Evolutionary conservation across 495 filamentous ascomycete species (phyloP), one percentile per base, ranked within the genome.

Genomic region (Penicillium antarcticum): DNA sequence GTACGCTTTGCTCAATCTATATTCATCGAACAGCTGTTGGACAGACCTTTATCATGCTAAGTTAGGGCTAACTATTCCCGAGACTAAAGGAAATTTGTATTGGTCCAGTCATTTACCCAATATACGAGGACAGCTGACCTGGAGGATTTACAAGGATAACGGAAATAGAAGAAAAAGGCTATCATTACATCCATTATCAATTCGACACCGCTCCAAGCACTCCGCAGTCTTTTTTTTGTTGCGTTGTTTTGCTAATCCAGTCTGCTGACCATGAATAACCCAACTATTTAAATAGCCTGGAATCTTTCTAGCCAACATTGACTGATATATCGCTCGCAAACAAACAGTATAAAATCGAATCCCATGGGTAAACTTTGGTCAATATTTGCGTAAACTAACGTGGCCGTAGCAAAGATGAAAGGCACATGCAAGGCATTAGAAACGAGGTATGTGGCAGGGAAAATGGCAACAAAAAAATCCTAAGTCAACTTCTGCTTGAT

Each of bases 401-500:
- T 48, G 44, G 42, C 18, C 47, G 13, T 33, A 52, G 48, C 45
- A 55, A 42, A 57, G 38, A 37, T 45, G 32, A 35, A 52, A 55
- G 33, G 51, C 37, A 62, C 47, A 65, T 60, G 62, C 59, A 52
- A 55, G 47, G 45, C 42, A 54, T 49, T 51, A 51, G 45, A 42
- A 42, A 23, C 7, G 38, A 49, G 47, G 7, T 9, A 33, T 33
- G 47, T 18, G 34, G 52, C 49, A 32, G 26, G 35, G 17, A 56
- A 51, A 45, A 56, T 45, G 52, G 55, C 53, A 52, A 48, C 41
- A 53, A 48, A 35, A 51, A 36, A 52, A n/a, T n/a, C 40, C 51
- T 61, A 75, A 42, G 94, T 97, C 63, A 98, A 80, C 78, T 98
- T 98, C 76, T 98, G 94, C 81, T 98, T 98, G 78, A 98, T 98